phyloP scores from a whole-genome alignment of 768 basidiomycete species.

The Russula sp. region DNA sequence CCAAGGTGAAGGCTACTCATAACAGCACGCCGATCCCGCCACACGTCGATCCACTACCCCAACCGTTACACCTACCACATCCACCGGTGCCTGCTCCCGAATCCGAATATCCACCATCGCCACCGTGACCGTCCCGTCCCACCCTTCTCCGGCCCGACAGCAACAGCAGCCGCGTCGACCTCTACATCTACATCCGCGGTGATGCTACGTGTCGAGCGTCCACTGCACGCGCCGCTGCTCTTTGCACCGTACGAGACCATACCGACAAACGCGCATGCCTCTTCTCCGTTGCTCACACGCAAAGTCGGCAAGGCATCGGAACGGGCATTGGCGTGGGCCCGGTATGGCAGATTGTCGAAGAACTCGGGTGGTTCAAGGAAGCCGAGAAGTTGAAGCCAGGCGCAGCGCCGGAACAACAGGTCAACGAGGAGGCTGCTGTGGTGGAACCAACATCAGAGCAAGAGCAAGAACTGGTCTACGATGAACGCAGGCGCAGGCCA shows the following conservation, averaged over 20 bases:
- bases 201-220: slow-evolving; percentile 50
- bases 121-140: slow-evolving; percentile 71
- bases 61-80: not conserved
- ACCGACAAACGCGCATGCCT: slow-evolving; percentile 57
- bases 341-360: slow-evolving; percentile 75
- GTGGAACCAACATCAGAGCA: not conserved
- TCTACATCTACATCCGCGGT: not conserved
- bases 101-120: slow-evolving; percentile 67
- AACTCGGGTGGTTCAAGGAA: slow-evolving; percentile 77
- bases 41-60: not conserved
- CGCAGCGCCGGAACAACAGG: slow-evolving; percentile 33
- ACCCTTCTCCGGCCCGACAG: slow-evolving; percentile 43
- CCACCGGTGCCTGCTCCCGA: too few species aligned
- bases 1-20: not conserved
- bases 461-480: not conserved
- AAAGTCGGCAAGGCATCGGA: slow-evolving; percentile 68
- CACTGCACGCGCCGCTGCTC: slow-evolving; percentile 47
- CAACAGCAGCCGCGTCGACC: not conserved
- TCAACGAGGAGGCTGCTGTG: not conserved
- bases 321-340: slow-evolving; percentile 76
- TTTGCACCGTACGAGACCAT: slow-evolving; percentile 46
- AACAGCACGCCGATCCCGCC: not conserved
- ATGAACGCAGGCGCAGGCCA: slow-evolving; percentile 16
- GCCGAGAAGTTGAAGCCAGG: slow-evolving; percentile 44
- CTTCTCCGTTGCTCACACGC: slow-evolving; percentile 46